phyloP scores from a whole-genome alignment of 306 rosid species.

The Cucumis cinereus region DNA sequence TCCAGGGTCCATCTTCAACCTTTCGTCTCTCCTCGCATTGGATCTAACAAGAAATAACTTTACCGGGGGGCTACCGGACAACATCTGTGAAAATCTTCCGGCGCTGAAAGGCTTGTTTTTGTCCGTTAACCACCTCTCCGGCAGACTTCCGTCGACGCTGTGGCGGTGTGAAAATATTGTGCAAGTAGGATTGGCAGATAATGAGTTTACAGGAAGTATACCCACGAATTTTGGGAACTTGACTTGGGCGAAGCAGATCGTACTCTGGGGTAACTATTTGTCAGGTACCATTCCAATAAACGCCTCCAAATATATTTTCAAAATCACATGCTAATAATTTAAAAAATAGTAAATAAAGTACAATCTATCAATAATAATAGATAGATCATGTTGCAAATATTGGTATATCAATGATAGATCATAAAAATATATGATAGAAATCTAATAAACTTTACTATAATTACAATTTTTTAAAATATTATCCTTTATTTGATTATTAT shows the following conservation, averaged over 20 bases:
- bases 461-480: too few species aligned
- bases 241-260: not conserved
- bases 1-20: conserved; percentile 4
- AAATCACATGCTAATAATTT: too few species aligned
- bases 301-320: too few species aligned
- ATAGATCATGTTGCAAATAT: too few species aligned
- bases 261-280: not conserved
- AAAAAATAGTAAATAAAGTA: too few species aligned
- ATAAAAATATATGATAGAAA: too few species aligned
- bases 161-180: not conserved
- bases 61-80: not conserved
- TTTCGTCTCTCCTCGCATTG: not conserved
- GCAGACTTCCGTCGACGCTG: conserved; percentile 11
- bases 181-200: not conserved
- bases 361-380: too few species aligned
- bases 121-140: not conserved
- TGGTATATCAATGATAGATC: too few species aligned
- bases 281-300: conserved; percentile 1
- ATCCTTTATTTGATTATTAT: too few species aligned
- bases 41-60: not conserved
- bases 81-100: conserved; percentile 5
- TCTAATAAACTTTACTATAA: too few species aligned
- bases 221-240: conserved; percentile 3
- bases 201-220: conserved; percentile 13
- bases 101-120: not conserved